Conservation (phyloP, 2,329 filamentous ascomycete genomes). For the Paraphoma sp. region DNA sequence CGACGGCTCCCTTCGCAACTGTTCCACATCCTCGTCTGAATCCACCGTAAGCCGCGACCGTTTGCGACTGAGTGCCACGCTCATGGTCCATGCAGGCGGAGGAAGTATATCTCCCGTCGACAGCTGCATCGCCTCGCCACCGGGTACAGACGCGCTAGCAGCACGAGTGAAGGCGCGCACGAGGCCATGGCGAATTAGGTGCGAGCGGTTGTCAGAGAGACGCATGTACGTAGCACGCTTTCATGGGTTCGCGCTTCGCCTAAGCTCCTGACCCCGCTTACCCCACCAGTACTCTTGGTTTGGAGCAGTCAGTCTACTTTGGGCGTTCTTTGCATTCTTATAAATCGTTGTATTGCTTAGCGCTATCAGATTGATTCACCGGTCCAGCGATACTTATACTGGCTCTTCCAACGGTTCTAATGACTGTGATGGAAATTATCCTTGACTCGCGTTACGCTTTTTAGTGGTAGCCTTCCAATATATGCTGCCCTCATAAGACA, state of each 20-base stretch:
- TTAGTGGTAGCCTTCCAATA: no score
- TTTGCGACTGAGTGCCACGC: conserved; percentile 39
- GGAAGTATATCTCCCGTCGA: conserved; percentile 26
- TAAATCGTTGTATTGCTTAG: no score
- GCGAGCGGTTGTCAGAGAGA: conserved; percentile 30
- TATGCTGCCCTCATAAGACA: no score
- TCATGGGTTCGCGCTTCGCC: conserved; percentile 5
- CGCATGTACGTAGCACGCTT: conserved; percentile 9
- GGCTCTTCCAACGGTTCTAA: no score
- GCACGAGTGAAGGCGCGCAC: conserved; percentile 2
- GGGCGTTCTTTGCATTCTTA: no score
- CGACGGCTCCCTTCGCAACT: conserved; percentile 25
- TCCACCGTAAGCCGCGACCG: conserved; percentile 36
- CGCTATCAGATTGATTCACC: no score
- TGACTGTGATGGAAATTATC: no score
- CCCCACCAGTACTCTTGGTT: conserved; percentile 12
- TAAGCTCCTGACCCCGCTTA: conserved; percentile 17
- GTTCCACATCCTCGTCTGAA: conserved; percentile 32
- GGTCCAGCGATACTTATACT: no score
- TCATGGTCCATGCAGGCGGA: conserved; percentile 34
- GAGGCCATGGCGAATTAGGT: conserved; percentile 11
- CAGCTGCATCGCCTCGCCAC: background rate
- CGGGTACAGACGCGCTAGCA: background rate
- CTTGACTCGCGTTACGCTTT: no score
- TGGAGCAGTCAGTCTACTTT: conserved; percentile 1